Conservation (phyloP, 305 asterid genomes). For the Fraxinus velutina region DNA sequence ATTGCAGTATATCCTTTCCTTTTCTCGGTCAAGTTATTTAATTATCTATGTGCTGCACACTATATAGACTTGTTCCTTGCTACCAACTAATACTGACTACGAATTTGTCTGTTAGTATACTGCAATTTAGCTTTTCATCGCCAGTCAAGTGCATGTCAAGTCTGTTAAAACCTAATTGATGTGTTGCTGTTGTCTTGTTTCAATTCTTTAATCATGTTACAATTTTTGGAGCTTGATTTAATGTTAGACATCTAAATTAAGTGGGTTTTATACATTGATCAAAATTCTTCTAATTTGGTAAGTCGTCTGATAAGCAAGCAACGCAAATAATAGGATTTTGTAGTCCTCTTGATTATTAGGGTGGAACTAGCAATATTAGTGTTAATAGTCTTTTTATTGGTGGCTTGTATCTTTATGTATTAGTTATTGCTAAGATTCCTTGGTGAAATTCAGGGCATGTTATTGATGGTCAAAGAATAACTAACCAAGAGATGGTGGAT, state of each 20-base stretch:
- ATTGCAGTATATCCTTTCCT: background rate
- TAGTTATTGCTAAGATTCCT: background rate
- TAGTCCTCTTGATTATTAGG: background rate
- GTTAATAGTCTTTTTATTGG: background rate
- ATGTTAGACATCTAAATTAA: background rate
- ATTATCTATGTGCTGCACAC: background rate
- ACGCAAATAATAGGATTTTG: background rate
- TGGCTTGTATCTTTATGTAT: background rate
- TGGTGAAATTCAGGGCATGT: background rate
- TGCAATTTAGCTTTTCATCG: background rate
- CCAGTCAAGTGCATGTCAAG: background rate
- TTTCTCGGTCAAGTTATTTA: background rate
- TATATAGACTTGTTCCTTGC: background rate
- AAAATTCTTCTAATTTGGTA: background rate
- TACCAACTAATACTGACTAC: background rate
- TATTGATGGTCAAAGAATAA: background rate
- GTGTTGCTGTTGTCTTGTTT: background rate
- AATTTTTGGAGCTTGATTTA: background rate
- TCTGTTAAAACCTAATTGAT: background rate
- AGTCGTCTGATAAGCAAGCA: background rate
- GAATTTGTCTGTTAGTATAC: background rate
- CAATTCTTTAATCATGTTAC: background rate
- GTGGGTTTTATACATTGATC: background rate
- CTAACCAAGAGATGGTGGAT: background rate
- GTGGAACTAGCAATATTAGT: background rate